phyloP scores from a whole-genome alignment of 192 early-diverging fungal species.

The Allomyces arbusculus region DNA sequence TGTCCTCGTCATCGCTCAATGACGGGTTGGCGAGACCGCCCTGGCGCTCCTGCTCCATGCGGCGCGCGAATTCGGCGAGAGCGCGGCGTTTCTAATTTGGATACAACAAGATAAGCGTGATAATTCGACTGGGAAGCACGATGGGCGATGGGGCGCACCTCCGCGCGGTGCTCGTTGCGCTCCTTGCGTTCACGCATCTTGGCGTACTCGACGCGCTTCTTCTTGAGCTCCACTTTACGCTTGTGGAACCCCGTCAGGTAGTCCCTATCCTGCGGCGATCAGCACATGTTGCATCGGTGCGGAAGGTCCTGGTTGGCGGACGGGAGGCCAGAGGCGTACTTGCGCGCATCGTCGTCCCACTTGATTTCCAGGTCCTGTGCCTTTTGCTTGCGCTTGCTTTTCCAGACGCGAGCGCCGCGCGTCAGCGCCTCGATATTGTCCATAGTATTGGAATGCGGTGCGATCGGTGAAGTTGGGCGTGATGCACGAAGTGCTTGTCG shows the following conservation, averaged over 20 bases:
- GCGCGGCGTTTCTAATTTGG: background rate
- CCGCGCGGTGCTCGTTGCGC: slow-evolving; percentile 11
- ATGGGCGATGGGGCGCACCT: slow-evolving; percentile 4
- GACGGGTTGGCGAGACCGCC: background rate
- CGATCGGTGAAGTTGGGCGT: too few species aligned
- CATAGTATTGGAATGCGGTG: background rate
- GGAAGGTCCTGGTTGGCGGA: too few species aligned
- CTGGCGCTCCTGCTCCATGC: background rate
- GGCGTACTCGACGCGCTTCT: slow-evolving; percentile 9
- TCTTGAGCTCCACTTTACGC: slow-evolving; percentile 18
- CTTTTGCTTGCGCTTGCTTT: background rate
- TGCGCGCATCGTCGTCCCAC: background rate
- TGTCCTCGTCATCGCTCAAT: background rate
- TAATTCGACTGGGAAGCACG: too few species aligned
- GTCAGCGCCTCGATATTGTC: background rate
- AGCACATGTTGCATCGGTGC: too few species aligned
- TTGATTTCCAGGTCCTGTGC: background rate
- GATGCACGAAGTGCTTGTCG: too few species aligned
- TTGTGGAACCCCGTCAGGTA: slow-evolving; percentile 28
- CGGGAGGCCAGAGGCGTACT: background rate
- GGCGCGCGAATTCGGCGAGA: background rate
- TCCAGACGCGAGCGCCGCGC: background rate
- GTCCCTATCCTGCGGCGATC: slow-evolving; percentile 7
- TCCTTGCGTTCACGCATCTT: slow-evolving; percentile 9
- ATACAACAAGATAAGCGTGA: too few species aligned